Evolutionary conservation across 2,329 filamentous ascomycete species (phyloP), one percentile per base, ranked within the genome.

Genomic region (Erysiphe pulchra): DNA sequence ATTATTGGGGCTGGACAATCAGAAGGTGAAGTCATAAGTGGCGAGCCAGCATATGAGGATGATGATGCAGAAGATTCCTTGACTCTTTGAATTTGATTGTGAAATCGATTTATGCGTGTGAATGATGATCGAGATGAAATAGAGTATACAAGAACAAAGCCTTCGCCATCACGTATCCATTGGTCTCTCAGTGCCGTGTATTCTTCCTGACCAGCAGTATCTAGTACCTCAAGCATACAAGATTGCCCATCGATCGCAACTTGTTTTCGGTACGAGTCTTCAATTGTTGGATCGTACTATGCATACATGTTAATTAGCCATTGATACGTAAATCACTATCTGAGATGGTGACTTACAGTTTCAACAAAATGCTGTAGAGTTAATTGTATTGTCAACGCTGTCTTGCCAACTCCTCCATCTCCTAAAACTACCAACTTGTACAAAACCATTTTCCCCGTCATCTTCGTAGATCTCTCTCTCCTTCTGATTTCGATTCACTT

Each of bases 311-410:
- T 24, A 3, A 24, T 46, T 32, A 42, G 34, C 28, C 37, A 14
- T 20, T 20, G 43, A 28, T 12, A 38, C 36, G 36, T 24, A 28
- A 20, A n/a, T 41, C 33, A 6, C 20, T 24, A 24, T 24, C 20
- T 24, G 38, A 32, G 41, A 30, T 24, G 18, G 34, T 39, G 43
- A 47, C 73, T 64, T 65, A 77, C 73, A 50, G 85, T 94, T 67
- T 95, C 87, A 57, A 95, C 86, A 61, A 98, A 98, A 64, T 98
- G 90, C 64, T 95, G 92, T 59, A 95, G 67, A 62, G 90, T 95
- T 56, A 98, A 71, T 76, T 98, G 85, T 60, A 93, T 93, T 48
- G 85, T 93, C 60, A 93, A 68, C 57, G 85, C 85, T 45, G 85
- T 93, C 65, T 93, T 93, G 55, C 85, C 85, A 50, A 93, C 85